Percentiles rank a stretch among this genome's conserved stretches.
Conservation (phyloP, 495 filamentous ascomycete genomes). For the Rhizodiscina lignyota region DNA sequence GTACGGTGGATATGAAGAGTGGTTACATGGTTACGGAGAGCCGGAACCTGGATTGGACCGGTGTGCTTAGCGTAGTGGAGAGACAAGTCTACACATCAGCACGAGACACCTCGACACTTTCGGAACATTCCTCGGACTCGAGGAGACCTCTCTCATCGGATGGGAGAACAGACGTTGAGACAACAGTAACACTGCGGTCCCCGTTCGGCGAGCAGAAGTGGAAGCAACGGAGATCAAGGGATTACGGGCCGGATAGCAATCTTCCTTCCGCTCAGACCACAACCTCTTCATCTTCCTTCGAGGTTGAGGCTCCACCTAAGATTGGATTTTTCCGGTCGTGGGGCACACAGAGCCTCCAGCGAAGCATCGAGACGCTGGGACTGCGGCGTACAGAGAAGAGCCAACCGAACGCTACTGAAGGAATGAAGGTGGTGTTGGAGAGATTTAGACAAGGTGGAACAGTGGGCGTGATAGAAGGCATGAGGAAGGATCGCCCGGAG, state of each 20-base stretch:
- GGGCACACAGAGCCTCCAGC: constrained; percentile 66
- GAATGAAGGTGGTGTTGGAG: constrained; percentile 89
- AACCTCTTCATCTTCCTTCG: constrained; percentile 22
- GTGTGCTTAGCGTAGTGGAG: constrained; percentile 84
- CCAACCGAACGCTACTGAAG: constrained; percentile 74
- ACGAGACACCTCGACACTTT: neutral
- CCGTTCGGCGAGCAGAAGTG: constrained; percentile 45
- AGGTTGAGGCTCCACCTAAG: constrained; percentile 33
- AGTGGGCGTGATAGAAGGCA: constrained; percentile 70
- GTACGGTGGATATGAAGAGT: constrained; percentile 72
- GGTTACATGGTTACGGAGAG: constrained; percentile 46
- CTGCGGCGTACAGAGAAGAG: constrained; percentile 69
- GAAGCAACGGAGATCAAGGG: constrained; percentile 24
- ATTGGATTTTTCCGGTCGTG: constrained; percentile 52
- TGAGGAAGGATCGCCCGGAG: constrained; percentile 41
- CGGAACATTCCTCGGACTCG: neutral
- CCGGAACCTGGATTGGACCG: constrained; percentile 44
- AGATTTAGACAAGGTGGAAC: constrained; percentile 68
- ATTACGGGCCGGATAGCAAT: too few species aligned
- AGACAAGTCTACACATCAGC: constrained; percentile 45
- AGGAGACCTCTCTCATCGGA: neutral
- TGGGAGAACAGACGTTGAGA: constrained; percentile 54
- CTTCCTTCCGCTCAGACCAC: constrained; percentile 23
- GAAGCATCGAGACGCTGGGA: constrained; percentile 80
- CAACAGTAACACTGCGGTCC: constrained; percentile 71